A percentile compares a stretch with the other conserved stretches of the same genome.
Evolutionary conservation across 805 yeast species (phyloP).

Genomic region (Aciculoconidium aculeatum): DNA sequence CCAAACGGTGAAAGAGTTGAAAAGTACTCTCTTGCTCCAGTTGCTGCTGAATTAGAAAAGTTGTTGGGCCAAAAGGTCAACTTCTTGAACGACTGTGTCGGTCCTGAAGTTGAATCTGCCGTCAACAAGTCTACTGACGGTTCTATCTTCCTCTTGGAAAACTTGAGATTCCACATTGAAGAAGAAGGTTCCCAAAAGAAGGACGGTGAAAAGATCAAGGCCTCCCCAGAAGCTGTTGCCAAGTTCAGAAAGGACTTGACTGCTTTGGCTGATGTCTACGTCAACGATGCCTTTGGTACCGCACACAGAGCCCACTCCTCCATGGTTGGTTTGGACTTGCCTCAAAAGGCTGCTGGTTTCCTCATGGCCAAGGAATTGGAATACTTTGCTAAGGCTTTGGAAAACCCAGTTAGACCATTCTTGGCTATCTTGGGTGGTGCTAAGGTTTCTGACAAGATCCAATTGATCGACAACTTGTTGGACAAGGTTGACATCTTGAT

Average conservation of each 20-base stretch:
- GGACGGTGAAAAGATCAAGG: slow-evolving; percentile 91
- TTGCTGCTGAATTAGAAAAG: slow-evolving; percentile 79
- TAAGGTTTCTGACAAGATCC: slow-evolving; percentile 98
- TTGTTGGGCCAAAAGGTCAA: slow-evolving; percentile 66
- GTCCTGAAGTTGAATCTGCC: slow-evolving; percentile 78
- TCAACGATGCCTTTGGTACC: slow-evolving; percentile 98
- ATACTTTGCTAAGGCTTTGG: slow-evolving; percentile 97
- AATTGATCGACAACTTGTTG: slow-evolving; percentile 92
- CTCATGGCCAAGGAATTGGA: slow-evolving; percentile 94
- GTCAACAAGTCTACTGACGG: slow-evolving; percentile 73
- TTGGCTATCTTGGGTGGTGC: slow-evolving; percentile 99
- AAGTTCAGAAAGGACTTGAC: slow-evolving; percentile 88
- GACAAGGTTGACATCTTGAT: slow-evolving; percentile 93
- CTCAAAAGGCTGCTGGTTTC: slow-evolving; percentile 98
- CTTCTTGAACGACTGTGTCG: slow-evolving; percentile 90
- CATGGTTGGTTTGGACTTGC: slow-evolving; percentile 94
- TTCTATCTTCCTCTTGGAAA: slow-evolving; percentile 85
- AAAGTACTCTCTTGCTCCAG: slow-evolving; percentile 91
- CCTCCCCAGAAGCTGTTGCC: slow-evolving; percentile 76
- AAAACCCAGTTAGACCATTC: slow-evolving; percentile 97
- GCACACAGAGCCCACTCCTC: slow-evolving; percentile 99
- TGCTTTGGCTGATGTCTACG: slow-evolving; percentile 91
- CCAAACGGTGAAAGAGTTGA: slow-evolving; percentile 90
- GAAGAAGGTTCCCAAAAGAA: slow-evolving; percentile 92
- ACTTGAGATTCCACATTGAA: slow-evolving; percentile 97